Conservation (phyloP, 768 basidiomycete genomes). For the Tulasnella sp. region DNA sequence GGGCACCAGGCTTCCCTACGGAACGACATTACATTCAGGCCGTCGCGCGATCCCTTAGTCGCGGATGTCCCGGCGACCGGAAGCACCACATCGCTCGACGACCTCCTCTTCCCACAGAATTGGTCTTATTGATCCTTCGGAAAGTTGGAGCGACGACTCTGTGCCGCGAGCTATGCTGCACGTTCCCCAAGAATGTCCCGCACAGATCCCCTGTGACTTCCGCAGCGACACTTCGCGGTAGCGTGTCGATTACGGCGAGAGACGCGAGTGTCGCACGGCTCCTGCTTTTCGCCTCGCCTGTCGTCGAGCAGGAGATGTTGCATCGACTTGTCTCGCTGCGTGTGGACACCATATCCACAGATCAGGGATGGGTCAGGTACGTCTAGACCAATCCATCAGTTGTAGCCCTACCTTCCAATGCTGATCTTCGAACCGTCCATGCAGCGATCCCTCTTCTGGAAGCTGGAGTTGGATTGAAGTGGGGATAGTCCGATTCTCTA, state of each 20-base stretch:
- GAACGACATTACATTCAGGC: background rate
- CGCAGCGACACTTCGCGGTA: background rate
- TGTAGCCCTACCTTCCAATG: background rate
- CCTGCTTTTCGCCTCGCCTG: background rate
- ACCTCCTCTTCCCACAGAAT: background rate
- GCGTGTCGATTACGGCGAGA: background rate
- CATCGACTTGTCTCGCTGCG: background rate
- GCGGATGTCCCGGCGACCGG: background rate
- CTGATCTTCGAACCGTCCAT: background rate
- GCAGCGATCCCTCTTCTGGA: background rate
- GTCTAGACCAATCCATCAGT: too few relatives aligned
- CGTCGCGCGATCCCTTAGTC: background rate
- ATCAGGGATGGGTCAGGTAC: conserved; percentile 6
- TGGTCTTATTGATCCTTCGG: background rate
- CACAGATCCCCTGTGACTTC: background rate
- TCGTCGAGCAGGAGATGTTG: background rate
- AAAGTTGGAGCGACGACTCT: background rate
- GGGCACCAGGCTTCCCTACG: background rate
- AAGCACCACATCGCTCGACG: background rate
- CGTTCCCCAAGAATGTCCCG: background rate
- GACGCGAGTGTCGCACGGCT: background rate
- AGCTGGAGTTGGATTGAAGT: conserved; percentile 9
- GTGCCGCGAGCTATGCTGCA: background rate
- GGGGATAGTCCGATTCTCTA: background rate
- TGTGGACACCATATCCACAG: background rate